Evolutionary conservation across 2,329 filamentous ascomycete genomes (phyloP).

Genomic region (Fusarium sp.): DNA sequence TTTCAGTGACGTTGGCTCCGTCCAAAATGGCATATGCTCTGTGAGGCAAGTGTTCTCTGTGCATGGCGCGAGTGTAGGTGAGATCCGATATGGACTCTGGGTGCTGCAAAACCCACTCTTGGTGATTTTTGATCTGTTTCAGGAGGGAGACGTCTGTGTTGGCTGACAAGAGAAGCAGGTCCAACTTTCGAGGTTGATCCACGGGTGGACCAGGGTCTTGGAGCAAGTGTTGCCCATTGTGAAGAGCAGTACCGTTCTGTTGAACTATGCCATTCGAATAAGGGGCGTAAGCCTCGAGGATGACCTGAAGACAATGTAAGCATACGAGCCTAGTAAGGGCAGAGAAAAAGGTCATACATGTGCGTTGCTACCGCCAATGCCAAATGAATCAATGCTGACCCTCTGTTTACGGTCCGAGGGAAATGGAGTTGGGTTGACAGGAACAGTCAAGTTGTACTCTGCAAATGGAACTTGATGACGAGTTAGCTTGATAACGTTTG

Average conservation of each 20-base stretch:
- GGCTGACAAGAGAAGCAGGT: slow-evolving; percentile 35
- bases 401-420: slow-evolving; percentile 5
- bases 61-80: slow-evolving; percentile 47
- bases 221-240: not conserved
- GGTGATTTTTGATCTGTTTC: slow-evolving; percentile 22
- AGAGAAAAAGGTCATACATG: slow-evolving; percentile 19
- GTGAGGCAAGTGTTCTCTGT: slow-evolving; percentile 45
- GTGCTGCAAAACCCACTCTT: slow-evolving; percentile 36
- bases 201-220: not conserved
- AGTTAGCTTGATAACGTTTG: not conserved
- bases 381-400: slow-evolving; percentile 47
- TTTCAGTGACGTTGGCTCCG: not conserved
- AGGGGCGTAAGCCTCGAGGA: slow-evolving; percentile 34
- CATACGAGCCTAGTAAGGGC: not conserved
- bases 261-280: not conserved
- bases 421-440: slow-evolving; percentile 24
- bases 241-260: not conserved
- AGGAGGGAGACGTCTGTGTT: slow-evolving; percentile 19
- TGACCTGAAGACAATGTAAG: slow-evolving; percentile 9
- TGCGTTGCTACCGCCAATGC: slow-evolving; percentile 44
- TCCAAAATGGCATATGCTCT: not conserved
- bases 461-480: not conserved
- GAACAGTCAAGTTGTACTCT: slow-evolving; percentile 15
- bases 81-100: slow-evolving; percentile 29
- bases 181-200: not conserved